Evolutionary conservation across 331 rosid species (phyloP), one percentile per base, ranked within the genome.

Genomic region (Arachis monticola): DNA sequence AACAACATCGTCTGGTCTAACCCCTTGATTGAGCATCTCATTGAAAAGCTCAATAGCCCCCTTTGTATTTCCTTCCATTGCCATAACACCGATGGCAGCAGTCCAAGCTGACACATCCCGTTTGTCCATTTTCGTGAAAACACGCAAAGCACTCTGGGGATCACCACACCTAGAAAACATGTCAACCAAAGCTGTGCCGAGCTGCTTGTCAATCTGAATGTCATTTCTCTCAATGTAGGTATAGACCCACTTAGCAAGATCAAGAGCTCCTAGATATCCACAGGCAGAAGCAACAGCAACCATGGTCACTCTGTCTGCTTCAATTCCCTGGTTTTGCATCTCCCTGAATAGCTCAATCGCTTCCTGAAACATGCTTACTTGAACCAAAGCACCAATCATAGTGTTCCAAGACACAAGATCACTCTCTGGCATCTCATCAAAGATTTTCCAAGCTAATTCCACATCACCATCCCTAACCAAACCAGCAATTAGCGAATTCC

Each of bases 331-430:
- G 45, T 50, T 75, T 77, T 84, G 97, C 97, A 91, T 86, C 64
- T 73, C 84, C 69, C 88, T 85, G 64, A 91, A 88, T 22, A 93
- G 85, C 56, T 83, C 85, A 72, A 91, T 81, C 38, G 96, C 97
- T 69, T 87, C 90, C 82, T 67, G 88, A 65, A 89, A 91, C 91
- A 83, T 81, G 80, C 85, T 80, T 55, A 57, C 93, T 77, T 81
- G 88, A 73, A 83, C 92, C 80, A 93, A 70, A 68, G 90, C 91
- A 74, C 82, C 75, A 45, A 91, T 71, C 92, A 93, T 89, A 5
- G 89, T 93, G 83, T 88, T 89, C 98, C 94, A 91, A 50, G 97
- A 88, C 51, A 91, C 92, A 46, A 85, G 86, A 80, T 91, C 85
- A 22, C 73, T 78, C 75, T 74, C 84, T 0, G 86, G 91, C 92